Evolutionary conservation across 1,284 basidiomycete species (phyloP), one percentile per base, ranked within the genome.

Genomic region (Dichomitus squalens): DNA sequence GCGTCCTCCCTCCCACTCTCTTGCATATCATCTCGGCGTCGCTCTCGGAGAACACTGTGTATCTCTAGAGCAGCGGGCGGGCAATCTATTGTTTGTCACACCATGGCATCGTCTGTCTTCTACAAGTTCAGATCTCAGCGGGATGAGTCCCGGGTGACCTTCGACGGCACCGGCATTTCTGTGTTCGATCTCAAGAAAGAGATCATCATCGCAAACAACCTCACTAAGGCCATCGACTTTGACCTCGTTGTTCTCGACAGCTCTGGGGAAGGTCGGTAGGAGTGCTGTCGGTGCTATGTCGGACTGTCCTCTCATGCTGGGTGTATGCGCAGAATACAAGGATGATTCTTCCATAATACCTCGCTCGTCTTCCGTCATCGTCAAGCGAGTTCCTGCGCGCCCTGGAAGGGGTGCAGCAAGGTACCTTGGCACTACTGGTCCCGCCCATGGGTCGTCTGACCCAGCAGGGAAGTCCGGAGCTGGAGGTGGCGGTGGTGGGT

Each of bases 171-270:
- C 63, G 94, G 95, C 64, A 98, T 99, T 72, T 96, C 95, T 68
- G 94, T 99, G 64, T 99, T 98, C 83, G 97, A 99, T 76, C 81
- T 99, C 73, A 99, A 99, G 80, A 92, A 91, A 78, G 96, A 99
- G 79, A 94, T 99, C 72, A 96, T 99, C 70, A 79, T 97, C 64
- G 92, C 90, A 71, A 98, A 98, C 75, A 96, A 93, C 74, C 88
- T 99, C 68, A 87, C 86, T 77, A 97, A 97, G 78, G 95, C 95
- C 60, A 94, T 91, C 71, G 97, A 99, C 73, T 98, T 99, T 79
- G 97, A 99, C 75, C 82, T 99, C 38, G 86, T 86, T 55, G 80
- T 99, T 31, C 91, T 88, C 70, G 94, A 97, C 70, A 79, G 85
- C 52, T 85, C 87, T n/a, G 90, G 92, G 63, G 91, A 96, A 84